These are phyloP conservation scores for Macrolepiota albuminosa DNA, from an alignment of 768 basidiomycete species.

Conservation along the genomic window DNA sequence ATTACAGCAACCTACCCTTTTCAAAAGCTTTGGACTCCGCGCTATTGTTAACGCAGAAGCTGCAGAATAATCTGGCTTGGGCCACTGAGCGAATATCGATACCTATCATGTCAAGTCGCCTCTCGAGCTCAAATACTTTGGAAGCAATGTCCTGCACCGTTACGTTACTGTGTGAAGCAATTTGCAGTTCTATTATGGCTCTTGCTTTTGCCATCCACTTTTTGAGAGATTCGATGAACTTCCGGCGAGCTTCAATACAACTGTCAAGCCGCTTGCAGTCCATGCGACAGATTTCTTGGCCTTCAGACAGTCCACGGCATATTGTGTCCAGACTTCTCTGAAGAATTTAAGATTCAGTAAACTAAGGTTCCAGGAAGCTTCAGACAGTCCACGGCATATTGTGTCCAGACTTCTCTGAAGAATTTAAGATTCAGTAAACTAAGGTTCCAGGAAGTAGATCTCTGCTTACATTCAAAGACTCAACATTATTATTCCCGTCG, in stretches of 20 bases:
- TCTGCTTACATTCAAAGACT: conserved; percentile 1
- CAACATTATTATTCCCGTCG: not conserved
- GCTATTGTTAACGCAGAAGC: not conserved
- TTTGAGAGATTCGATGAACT: not conserved
- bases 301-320: not conserved
- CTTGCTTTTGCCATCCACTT: not conserved
- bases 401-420: not conserved
- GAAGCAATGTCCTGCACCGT: not conserved
- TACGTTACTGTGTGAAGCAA: too few species aligned
- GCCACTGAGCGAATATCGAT: not conserved
- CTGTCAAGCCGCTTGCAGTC: conserved; percentile 4
- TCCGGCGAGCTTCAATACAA: not conserved
- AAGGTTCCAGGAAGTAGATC: not conserved
- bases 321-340: not conserved
- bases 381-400: not conserved
- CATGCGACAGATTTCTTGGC: not conserved
- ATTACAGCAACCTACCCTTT: not conserved
- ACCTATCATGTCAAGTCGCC: not conserved
- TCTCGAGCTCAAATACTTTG: not conserved
- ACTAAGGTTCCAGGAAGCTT: too few species aligned
- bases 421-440: not conserved
- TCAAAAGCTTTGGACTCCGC: not conserved
- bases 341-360: not conserved
- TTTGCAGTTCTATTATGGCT: not conserved
- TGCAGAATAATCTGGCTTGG: not conserved